These are phyloP conservation scores for Gentiana dahurica DNA, from an alignment of 257 asterid genomes.

Conservation along the genomic window DNA sequence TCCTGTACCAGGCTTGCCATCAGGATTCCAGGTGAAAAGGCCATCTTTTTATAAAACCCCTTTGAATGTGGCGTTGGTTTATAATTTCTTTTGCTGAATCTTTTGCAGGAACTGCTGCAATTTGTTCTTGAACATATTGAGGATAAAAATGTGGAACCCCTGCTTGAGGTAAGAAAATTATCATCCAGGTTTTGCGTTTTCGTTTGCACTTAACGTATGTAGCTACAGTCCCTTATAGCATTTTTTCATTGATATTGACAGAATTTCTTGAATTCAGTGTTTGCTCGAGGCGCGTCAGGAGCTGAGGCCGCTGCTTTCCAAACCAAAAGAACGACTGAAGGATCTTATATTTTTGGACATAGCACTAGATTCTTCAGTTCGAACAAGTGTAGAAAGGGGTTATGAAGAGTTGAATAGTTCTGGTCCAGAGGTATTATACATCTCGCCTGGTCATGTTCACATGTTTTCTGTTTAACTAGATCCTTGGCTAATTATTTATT, in stretches of 20 bases:
- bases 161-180: conserved; percentile 66
- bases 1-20: conserved; percentile 94
- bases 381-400: conserved; percentile 97
- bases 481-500: neutral
- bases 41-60: neutral
- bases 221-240: neutral
- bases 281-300: conserved; percentile 95
- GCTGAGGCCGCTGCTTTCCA: conserved; percentile 78
- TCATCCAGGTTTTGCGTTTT: conserved; percentile 9
- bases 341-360: conserved; percentile 90
- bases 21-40: conserved; percentile 63
- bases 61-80: no score
- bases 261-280: conserved; percentile 40
- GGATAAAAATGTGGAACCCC: conserved; percentile 81
- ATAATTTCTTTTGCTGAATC: neutral
- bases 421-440: conserved; percentile 59
- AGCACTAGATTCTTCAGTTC: conserved; percentile 91
- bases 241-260: no score
- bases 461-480: neutral
- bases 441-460: neutral
- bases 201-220: neutral
- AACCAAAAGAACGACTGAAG: conserved; percentile 71
- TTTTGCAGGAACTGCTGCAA: conserved; percentile 73
- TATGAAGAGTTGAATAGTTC: conserved; percentile 76
- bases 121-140: conserved; percentile 70